A percentile compares a stretch with the other conserved stretches of the same genome.
phyloP scores from a whole-genome alignment of 176 grass and related monocot species.

The Triticum turgidum region DNA sequence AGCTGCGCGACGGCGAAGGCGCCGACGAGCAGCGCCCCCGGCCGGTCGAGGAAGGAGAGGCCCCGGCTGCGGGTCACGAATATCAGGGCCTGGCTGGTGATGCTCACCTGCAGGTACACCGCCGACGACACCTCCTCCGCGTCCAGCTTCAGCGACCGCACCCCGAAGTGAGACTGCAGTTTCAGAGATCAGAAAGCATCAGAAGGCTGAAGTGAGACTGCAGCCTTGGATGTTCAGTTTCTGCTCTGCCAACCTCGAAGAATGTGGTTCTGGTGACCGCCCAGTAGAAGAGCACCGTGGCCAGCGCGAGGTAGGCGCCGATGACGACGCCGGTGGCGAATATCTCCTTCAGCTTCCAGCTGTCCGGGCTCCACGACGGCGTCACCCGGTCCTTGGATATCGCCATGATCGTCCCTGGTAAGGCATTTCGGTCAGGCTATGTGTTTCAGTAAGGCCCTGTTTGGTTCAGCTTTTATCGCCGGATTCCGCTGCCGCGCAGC shows the following conservation, averaged over 20 bases:
- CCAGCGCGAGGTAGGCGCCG: constrained; percentile 80
- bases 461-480: too few relatives aligned
- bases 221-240: background rate
- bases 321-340: constrained; percentile 71
- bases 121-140: constrained; percentile 71
- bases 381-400: constrained; percentile 84
- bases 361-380: constrained; percentile 60
- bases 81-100: constrained; percentile 87
- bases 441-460: background rate
- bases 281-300: constrained; percentile 85
- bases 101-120: constrained; percentile 85
- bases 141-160: constrained; percentile 51
- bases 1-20: constrained; percentile 72
- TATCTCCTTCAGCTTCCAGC: constrained; percentile 83
- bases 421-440: background rate
- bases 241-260: constrained; percentile 49
- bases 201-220: too few relatives aligned
- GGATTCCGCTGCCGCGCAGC: too few relatives aligned
- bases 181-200: too few relatives aligned
- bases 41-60: constrained; percentile 65
- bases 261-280: constrained; percentile 57
- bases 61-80: constrained; percentile 80
- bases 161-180: constrained; percentile 53
- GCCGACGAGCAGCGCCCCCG: constrained; percentile 63
- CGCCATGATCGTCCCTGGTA: constrained; percentile 83